These are phyloP conservation scores for Apocynum venetum DNA, from an alignment of 257 asterid species.

Conservation along the genomic window DNA sequence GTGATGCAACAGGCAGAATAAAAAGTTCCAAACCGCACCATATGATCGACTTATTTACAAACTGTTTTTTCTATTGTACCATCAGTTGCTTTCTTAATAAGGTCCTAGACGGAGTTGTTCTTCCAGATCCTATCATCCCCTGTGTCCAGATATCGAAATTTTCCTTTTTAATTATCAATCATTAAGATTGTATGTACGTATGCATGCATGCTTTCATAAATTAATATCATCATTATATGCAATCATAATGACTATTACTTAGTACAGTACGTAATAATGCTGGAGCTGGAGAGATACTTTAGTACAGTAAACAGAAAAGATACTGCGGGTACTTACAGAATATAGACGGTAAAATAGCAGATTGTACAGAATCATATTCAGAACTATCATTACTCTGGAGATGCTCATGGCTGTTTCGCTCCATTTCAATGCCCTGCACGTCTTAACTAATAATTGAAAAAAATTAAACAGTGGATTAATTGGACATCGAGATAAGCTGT, in stretches of 20 bases:
- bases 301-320: neutral
- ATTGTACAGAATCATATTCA: slow-evolving; percentile 32
- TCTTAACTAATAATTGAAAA: neutral
- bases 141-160: slow-evolving; percentile 6
- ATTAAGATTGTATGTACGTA: neutral
- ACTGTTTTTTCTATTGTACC: neutral
- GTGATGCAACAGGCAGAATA: neutral
- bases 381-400: neutral
- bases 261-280: neutral
- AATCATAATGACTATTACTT: too few species aligned
- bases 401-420: neutral
- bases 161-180: neutral
- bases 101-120: slow-evolving; percentile 49
- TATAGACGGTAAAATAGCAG: slow-evolving; percentile 48
- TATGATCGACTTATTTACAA: neutral
- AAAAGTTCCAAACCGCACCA: neutral
- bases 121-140: slow-evolving; percentile 83
- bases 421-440: neutral
- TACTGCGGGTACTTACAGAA: slow-evolving; percentile 37
- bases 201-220: neutral
- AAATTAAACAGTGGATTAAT: neutral
- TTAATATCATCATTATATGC: too few species aligned
- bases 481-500: neutral
- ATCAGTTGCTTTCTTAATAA: neutral
- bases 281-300: neutral